A percentile compares a stretch with the other conserved stretches of the same genome.
Conservation (phyloP, 306 rosid species). For the Gastrolobium bilobum region DNA sequence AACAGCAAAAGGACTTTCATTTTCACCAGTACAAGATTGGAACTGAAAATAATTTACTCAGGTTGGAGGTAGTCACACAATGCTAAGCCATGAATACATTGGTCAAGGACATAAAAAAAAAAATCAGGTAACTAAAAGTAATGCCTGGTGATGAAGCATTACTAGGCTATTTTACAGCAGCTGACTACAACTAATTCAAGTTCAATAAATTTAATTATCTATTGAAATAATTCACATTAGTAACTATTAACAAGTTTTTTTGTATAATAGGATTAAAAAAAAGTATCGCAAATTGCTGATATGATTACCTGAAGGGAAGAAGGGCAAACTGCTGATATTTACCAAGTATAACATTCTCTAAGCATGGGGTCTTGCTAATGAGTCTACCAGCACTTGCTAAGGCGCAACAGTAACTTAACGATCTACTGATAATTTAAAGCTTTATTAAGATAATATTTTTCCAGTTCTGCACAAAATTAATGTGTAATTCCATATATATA, state of each 20-base stretch:
- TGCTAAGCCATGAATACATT: constrained; percentile 30
- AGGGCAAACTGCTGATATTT: not conserved
- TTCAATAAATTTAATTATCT: constrained; percentile 8
- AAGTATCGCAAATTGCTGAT: not conserved
- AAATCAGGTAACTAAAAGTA: not conserved
- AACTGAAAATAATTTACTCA: constrained; percentile 6
- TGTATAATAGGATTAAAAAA: not conserved
- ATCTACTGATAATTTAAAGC: not conserved
- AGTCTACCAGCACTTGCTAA: constrained; percentile 38
- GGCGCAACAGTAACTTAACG: constrained; percentile 21
- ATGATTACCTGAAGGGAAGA: constrained; percentile 1
- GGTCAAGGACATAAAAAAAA: not conserved
- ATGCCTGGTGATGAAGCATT: not conserved
- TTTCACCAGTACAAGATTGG: constrained; percentile 15
- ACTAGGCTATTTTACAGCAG: constrained; percentile 31
- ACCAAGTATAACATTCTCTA: constrained; percentile 34
- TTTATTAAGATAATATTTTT: not conserved
- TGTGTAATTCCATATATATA: constrained; percentile 4
- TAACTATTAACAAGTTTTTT: constrained; percentile 11
- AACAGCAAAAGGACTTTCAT: constrained; percentile 35
- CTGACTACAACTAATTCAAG: constrained; percentile 11
- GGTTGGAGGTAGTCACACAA: not conserved
- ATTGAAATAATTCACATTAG: not conserved
- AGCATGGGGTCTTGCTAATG: constrained; percentile 13
- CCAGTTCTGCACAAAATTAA: not conserved